These are phyloP conservation scores for Aristolochia fimbriata DNA, from an alignment of 164 flowering plant species.

Conservation along the genomic window DNA sequence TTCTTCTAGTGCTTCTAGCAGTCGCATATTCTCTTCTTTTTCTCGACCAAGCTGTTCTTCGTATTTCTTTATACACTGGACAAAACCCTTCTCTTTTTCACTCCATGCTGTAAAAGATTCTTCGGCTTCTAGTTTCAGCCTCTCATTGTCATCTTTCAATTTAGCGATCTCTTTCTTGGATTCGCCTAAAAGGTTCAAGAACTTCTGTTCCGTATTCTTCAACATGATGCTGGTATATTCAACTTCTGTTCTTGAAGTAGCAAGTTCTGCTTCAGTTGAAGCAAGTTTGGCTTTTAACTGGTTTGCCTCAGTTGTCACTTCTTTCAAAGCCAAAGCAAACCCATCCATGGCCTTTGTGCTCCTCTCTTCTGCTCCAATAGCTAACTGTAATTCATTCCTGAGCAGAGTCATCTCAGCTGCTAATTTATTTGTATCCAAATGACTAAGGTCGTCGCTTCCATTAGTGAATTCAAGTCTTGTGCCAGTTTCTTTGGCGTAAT, in stretches of 20 bases:
- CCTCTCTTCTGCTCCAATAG: constrained; percentile 60
- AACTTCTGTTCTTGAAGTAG: constrained; percentile 26
- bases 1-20: constrained; percentile 23
- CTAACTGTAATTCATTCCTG: constrained; percentile 43
- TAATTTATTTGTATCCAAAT: constrained; percentile 4
- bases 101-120: constrained; percentile 62
- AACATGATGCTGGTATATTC: constrained; percentile 22
- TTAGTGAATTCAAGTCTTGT: too few relatives aligned
- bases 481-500: background rate
- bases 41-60: constrained; percentile 47
- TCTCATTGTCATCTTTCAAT: constrained; percentile 33
- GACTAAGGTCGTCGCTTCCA: background rate
- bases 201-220: constrained; percentile 29
- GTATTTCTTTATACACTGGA: constrained; percentile 50
- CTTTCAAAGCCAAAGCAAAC: constrained; percentile 56
- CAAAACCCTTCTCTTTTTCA: constrained; percentile 60
- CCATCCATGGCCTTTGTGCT: constrained; percentile 79
- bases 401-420: constrained; percentile 28
- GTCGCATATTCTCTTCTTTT: constrained; percentile 32
- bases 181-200: constrained; percentile 28
- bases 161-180: constrained; percentile 42
- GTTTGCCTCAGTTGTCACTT: constrained; percentile 53
- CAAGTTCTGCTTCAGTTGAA: constrained; percentile 24
- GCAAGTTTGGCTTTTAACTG: constrained; percentile 40
- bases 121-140: constrained; percentile 66